Percentiles rank a stretch among this genome's conserved stretches.
Evolutionary conservation across 192 early-diverging fungal genomes (phyloP).

Genomic region (Ramicandelaber brevisporus): DNA sequence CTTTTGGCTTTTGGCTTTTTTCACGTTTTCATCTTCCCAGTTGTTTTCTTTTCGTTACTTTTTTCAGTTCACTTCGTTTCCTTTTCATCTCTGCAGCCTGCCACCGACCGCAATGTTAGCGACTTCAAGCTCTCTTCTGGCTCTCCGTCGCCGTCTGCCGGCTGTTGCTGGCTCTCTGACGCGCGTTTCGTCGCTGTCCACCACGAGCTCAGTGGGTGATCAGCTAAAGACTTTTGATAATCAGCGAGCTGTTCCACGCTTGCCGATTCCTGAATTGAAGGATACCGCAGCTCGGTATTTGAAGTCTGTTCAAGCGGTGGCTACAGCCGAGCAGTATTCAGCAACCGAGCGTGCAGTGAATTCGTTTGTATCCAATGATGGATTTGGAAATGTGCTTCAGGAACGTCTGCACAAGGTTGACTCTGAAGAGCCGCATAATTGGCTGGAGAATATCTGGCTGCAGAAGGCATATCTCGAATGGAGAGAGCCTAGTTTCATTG

Average conservation of each 20-base stretch:
- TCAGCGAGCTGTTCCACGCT: constrained; percentile 41
- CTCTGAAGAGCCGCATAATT: constrained; percentile 35
- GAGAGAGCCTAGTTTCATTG: constrained; percentile 59
- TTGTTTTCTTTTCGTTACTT: too few relatives aligned
- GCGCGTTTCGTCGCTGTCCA: too few relatives aligned
- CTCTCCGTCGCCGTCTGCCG: too few relatives aligned
- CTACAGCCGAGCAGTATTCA: constrained; percentile 25
- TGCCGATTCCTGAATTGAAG: constrained; percentile 64
- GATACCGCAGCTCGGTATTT: constrained; percentile 62
- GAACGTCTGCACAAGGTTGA: constrained; percentile 39
- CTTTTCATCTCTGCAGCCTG: too few relatives aligned
- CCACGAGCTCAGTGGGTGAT: too few relatives aligned
- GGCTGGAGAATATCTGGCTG: constrained; percentile 76
- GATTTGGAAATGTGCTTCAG: constrained; percentile 54
- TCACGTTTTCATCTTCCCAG: too few relatives aligned
- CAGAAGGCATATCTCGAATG: constrained; percentile 63
- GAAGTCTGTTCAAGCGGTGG: constrained; percentile 34
- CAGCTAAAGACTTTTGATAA: constrained; percentile 45
- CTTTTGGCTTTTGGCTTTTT: too few relatives aligned
- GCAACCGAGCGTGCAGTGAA: constrained; percentile 33
- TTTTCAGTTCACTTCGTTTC: too few relatives aligned
- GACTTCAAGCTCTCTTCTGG: too few relatives aligned
- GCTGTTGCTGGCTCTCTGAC: too few relatives aligned
- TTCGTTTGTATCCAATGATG: constrained; percentile 34
- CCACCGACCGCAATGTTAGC: too few relatives aligned